Evolutionary conservation across 2,329 filamentous ascomycete species (phyloP).

Genomic region (Camillea tinctor): DNA sequence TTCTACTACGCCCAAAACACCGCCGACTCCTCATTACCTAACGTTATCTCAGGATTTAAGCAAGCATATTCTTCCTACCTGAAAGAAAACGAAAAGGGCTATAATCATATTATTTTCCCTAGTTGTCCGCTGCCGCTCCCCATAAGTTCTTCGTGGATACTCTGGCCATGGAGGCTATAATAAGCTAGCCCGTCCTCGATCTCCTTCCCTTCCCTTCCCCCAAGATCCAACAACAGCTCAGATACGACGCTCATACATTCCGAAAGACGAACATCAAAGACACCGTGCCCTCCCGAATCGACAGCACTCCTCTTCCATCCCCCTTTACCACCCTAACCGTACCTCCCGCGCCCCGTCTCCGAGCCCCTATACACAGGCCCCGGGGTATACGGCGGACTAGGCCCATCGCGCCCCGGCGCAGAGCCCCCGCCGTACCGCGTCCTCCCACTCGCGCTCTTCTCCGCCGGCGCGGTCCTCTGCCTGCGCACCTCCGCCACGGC

Average conservation of each 20-base stretch:
- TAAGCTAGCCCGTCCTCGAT: too few species aligned
- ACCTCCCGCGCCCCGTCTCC: background rate
- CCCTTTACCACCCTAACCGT: too few species aligned
- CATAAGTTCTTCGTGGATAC: too few species aligned
- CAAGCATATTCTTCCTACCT: background rate
- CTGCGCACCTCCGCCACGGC: slow-evolving; percentile 32
- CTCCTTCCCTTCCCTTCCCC: too few species aligned
- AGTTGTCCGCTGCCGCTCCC: too few species aligned
- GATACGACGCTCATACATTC: background rate
- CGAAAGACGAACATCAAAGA: background rate
- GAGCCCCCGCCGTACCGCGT: slow-evolving; percentile 2
- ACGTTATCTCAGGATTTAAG: background rate
- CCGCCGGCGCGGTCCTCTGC: background rate
- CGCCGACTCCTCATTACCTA: background rate
- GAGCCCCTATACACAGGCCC: slow-evolving; percentile 6
- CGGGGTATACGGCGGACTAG: slow-evolving; percentile 20
- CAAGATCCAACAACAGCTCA: too few species aligned
- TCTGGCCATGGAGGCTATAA: too few species aligned
- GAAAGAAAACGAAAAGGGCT: background rate
- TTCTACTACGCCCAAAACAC: background rate
- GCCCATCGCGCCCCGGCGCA: background rate
- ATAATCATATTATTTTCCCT: background rate
- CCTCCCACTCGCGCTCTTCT: background rate
- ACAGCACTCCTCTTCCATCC: too few species aligned
- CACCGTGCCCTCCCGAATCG: too few species aligned